Evolutionary conservation across 257 asterid species (phyloP).

Genomic region (Mentha longifolia): DNA sequence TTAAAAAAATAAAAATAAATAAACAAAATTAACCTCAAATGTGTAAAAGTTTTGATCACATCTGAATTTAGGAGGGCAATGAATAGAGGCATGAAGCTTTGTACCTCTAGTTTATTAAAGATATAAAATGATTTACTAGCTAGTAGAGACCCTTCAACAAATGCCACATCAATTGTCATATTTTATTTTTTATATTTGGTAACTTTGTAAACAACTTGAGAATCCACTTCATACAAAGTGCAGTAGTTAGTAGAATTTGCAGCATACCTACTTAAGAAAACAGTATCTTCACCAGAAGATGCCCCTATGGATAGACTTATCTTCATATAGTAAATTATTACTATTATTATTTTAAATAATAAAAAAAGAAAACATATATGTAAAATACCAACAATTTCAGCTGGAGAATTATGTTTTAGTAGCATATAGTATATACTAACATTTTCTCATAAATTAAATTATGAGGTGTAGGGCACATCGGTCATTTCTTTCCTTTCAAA

Average conservation of each 20-base stretch:
- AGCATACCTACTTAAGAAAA: constrained; percentile 56
- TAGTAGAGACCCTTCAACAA: constrained; percentile 51
- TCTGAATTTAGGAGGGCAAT: not conserved
- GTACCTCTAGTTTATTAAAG: not conserved
- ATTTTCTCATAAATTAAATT: not conserved
- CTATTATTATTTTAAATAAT: too few species aligned
- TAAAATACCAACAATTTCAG: too few species aligned
- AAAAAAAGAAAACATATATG: not conserved
- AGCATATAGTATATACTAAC: not conserved
- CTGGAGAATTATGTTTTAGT: too few species aligned
- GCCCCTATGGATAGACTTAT: not conserved
- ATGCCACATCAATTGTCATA: not conserved
- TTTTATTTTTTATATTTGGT: not conserved
- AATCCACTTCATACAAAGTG: constrained; percentile 3
- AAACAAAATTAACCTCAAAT: not conserved
- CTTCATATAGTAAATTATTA: not conserved
- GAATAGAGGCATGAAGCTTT: not conserved
- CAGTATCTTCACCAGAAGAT: constrained; percentile 46
- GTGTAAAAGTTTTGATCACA: not conserved
- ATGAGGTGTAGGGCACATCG: constrained; percentile 23
- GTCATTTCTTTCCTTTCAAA: constrained; percentile 34
- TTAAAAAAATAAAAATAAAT: too few species aligned
- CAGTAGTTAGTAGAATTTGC: constrained; percentile 28
- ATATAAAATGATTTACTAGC: not conserved
- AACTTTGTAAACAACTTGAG: not conserved